A percentile compares a stretch with the other conserved stretches of the same genome.
Evolutionary conservation across 257 asterid species (phyloP).

Genomic region (Solanum corneliomulleri): DNA sequence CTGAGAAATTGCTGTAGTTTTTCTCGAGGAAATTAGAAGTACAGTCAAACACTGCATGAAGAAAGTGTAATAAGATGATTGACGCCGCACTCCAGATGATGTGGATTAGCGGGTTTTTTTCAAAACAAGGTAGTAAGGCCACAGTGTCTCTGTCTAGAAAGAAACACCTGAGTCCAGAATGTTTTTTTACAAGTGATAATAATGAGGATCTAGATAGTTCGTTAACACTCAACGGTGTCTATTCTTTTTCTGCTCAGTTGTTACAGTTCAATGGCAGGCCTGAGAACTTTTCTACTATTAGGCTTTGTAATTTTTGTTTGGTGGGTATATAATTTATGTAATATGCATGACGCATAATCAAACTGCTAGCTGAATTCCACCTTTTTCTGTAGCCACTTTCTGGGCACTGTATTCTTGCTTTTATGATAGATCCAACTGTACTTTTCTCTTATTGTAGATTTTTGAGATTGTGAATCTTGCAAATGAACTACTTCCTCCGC

Average conservation of each 20-base stretch:
- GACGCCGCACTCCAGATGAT: not conserved
- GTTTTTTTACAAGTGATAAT: not conserved
- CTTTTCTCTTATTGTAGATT: constrained; percentile 31
- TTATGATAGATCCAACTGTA: not conserved
- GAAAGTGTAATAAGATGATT: not conserved
- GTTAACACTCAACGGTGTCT: not conserved
- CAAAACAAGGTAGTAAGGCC: not conserved
- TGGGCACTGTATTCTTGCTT: not conserved
- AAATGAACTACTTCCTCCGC: constrained; percentile 92
- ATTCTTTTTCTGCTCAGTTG: not conserved
- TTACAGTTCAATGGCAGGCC: not conserved
- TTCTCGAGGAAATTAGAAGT: not conserved
- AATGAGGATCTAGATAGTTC: not conserved
- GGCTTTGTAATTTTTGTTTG: not conserved
- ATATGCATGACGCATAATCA: not conserved
- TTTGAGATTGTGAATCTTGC: constrained; percentile 97
- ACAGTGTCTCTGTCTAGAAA: not conserved
- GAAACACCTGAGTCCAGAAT: not conserved
- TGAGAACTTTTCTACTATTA: not conserved
- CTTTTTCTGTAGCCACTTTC: not conserved
- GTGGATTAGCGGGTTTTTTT: not conserved
- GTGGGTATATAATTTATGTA: not conserved
- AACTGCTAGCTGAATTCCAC: not conserved
- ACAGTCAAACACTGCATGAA: not conserved
- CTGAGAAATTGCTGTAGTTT: not conserved